These are phyloP conservation scores for Microcos paniculata DNA, from an alignment of 345 rosid genomes.

Conservation along the genomic window DNA sequence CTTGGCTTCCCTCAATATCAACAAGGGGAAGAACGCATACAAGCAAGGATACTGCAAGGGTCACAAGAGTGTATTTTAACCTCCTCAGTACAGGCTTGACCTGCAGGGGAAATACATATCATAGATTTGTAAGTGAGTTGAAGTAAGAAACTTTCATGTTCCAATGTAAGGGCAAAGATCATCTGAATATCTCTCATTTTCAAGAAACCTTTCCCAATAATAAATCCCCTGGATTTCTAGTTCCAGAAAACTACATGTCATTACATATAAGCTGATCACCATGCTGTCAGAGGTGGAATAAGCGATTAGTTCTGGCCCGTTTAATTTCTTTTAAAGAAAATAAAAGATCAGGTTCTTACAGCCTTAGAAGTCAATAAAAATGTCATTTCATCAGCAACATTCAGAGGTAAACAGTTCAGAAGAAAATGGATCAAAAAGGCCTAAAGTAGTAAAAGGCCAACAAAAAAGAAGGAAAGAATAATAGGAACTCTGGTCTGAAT, in stretches of 20 bases:
- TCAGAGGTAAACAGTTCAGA: neutral
- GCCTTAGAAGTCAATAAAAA: neutral
- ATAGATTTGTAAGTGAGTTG: too few relatives aligned
- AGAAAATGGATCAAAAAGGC: neutral
- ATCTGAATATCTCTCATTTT: neutral
- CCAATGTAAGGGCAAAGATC: neutral
- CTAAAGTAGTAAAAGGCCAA: neutral
- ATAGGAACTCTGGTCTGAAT: neutral
- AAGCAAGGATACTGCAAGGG: constrained; percentile 59
- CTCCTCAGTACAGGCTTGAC: constrained; percentile 83
- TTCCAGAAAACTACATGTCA: neutral
- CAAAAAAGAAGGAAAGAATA: neutral
- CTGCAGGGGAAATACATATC: constrained; percentile 32
- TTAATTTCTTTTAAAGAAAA: neutral
- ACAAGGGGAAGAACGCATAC: constrained; percentile 47
- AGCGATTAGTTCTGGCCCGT: neutral
- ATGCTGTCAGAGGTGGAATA: neutral
- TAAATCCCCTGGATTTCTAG: neutral
- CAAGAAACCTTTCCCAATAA: neutral
- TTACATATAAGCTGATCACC: neutral
- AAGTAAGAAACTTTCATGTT: too few relatives aligned
- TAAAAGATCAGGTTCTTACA: neutral
- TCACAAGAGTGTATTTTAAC: constrained; percentile 71
- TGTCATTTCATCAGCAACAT: neutral
- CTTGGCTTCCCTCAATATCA: constrained; percentile 45